Percentiles rank a stretch among this genome's conserved stretches.
Conservation (phyloP, 2,329 filamentous ascomycete species). For the Fusarium liriodendri region DNA sequence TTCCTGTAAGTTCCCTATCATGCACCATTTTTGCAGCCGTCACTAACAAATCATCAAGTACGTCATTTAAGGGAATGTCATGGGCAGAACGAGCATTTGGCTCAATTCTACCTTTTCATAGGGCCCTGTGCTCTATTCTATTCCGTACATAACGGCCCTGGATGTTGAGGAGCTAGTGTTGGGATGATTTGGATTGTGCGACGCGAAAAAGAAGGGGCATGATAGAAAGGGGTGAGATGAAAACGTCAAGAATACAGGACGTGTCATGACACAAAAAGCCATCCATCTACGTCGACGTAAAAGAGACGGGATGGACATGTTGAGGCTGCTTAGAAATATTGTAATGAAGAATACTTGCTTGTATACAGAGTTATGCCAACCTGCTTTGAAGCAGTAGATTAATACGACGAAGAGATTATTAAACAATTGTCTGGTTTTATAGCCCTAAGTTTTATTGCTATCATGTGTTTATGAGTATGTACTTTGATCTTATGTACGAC, state of each 20-base stretch:
- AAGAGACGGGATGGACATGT: background rate
- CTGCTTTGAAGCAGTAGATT: background rate
- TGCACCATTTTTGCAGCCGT: background rate
- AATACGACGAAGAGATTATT: background rate
- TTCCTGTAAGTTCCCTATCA: slow-evolving; percentile 63
- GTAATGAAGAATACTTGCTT: slow-evolving; percentile 21
- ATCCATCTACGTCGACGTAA: background rate
- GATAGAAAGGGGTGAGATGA: slow-evolving; percentile 3
- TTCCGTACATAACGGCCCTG: slow-evolving; percentile 5
- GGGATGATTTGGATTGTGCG: background rate
- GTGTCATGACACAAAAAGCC: slow-evolving; percentile 13
- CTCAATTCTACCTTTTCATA: background rate
- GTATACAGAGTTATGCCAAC: slow-evolving; percentile 1
- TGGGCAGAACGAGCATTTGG: background rate
- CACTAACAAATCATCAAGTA: slow-evolving; percentile 48
- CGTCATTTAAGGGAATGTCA: slow-evolving; percentile 51
- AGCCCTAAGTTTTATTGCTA: too few species aligned
- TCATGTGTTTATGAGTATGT: too few species aligned
- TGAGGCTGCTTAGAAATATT: slow-evolving; percentile 2
- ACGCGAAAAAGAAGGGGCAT: background rate
- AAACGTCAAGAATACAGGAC: slow-evolving; percentile 24
- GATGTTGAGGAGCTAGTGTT: background rate
- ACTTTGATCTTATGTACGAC: too few species aligned
- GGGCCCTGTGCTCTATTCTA: background rate
- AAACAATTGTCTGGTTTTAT: too few species aligned